Evolutionary conservation across 2,329 filamentous ascomycete species (phyloP), one percentile per base, ranked within the genome.

Genomic region (Neofusicoccum ribis): DNA sequence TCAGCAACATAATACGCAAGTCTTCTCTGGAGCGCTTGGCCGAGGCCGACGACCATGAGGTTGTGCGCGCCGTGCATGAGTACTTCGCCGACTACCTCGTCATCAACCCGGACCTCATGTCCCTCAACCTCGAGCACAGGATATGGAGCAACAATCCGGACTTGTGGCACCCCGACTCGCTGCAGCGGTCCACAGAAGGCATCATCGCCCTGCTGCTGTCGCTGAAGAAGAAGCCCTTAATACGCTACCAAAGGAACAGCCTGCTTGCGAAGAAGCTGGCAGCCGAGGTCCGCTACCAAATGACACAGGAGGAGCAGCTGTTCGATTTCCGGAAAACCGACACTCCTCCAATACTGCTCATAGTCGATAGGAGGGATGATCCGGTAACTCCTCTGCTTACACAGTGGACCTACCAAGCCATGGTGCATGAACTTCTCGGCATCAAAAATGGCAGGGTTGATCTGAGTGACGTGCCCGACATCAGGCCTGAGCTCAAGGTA

Each of bases 351-450:
- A 93, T 99, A 70, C 83, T 99, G 14, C 84, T 99, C 39, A 87
- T 99, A 63, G 80, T 99, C 36, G 95, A 99, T 78, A 88, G 95
- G 47, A 87, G 95, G 76, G 93, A 97, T 74, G 95, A 99, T 72
- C 94, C 95, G 0, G 91, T 98, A 59, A 99, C 95, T 3, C 95
- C 95, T 0, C 82, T 99, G 11, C 84, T 99, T 56, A 97, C 93
- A 2, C 95, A 99, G 76, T 99, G 95, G 95, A 99, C 95, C 31
- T 99, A 99, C 74, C 95, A 99, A 79, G 95, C 95, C n/a, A 99
- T 99, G 93, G 95, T 99, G 0, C 95, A 99, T 75, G 95, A 99
- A 73, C 81, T 98, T 1, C 83, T 99, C 12, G 95, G 95, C 5
- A 97, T 99, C 69, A 87, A 91, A 66, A 98, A 98, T 75, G 95